Evolutionary conservation across 31 red algal species (phyloP), one percentile per base, ranked within the genome.

Genomic region (Porphyra umbilicalis): DNA sequence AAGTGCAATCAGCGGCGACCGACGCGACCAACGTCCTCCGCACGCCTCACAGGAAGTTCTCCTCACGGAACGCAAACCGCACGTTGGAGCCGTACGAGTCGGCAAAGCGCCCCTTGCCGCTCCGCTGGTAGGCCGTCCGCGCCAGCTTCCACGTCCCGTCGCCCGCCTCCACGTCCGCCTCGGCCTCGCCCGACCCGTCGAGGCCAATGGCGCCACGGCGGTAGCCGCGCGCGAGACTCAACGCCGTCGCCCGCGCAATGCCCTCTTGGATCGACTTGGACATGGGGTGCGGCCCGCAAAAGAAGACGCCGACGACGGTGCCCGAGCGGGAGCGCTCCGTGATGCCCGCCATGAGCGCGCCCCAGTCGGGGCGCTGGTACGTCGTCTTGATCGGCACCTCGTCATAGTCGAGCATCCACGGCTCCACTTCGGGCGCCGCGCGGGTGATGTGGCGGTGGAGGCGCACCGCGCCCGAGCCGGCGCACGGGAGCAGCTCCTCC

Each of bases 271-370:
- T 90, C 9, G 83, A 76, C 75, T 84, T 83, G 42, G 81, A 90
- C 88, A 97, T 91, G 35, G 84, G 71, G n/a, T 67, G 80, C 75
- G 95, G 88, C 14, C 95, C 95, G 76, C 95, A 97, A 82, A 93
- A 93, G 88, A 97, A 97, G 33, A 97, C 95, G 4, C 95, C 95
- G 32, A 97, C 80, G 16, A 86, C 83, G 13, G 78, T 85, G 39
- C 88, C 88, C 44, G 86, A 88, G 9, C 36, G 77, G 35, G 81
- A 86, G 33, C 36, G 40, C 38, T 83, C 82, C 2, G 93, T 79
- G 57, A 90, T 90, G 46, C 90, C 88, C 40, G 90, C 90, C 35
- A 95, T 81, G 34, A 95, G 86, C 68, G 87, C 85, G 31, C 82
- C 77, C 93, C 93, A 95, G 34, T 95, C 81, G 31, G 93, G 93